Evolutionary conservation across 1,139 yeast genomes (phyloP), one percentile per base, ranked within the genome.

Genomic region (Yarrowia galli): DNA sequence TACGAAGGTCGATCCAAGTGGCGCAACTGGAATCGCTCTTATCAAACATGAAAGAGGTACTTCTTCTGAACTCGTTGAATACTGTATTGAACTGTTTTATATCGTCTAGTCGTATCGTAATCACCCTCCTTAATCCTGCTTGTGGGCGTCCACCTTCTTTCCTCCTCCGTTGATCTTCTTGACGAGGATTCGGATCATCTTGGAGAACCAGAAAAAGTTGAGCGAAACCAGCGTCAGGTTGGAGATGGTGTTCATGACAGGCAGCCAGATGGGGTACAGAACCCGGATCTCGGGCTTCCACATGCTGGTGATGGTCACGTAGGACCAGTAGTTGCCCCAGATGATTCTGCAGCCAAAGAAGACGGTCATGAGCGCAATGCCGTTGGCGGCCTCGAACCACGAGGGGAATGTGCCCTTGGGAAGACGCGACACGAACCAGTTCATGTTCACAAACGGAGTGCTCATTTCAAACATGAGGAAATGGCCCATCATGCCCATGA

Each of bases 371-470:
- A 86, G 75, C 23, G 90, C 77, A 8, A 35, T 35, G 66, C 97
- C 97, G 79, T 95, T 95, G 69, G 88, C 72, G 67, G 86, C 73
- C 69, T 88, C 85, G 67, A 87, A 74, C 71, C 78, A 81, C 43
- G 82, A 84, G 65, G 87, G 82, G 69, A 88, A 75, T 18, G 84
- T 78, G 9, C 82, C 81, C 5, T 82, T 81, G 1, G 96, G 92
- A 68, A 91, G 84, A 74, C 89, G 88, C 67, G 90, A 81, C 2
- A 95, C 91, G 76, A 91, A 89, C 98, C 98, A 93, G 79, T 97
- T 89, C 71, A 92, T 78, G 79, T 95, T 93, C 69, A 95, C 87
- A 76, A 93, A 93, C 15, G 99, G 98, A 10, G 98, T 95, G 23
- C 97, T 91, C 69, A 90, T 83, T 79, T 95, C 99, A 79, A 95